A percentile compares a stretch with the other conserved stretches of the same genome.
phyloP scores from a whole-genome alignment of 1,284 basidiomycete genomes.

The Takashimella koratensis region DNA sequence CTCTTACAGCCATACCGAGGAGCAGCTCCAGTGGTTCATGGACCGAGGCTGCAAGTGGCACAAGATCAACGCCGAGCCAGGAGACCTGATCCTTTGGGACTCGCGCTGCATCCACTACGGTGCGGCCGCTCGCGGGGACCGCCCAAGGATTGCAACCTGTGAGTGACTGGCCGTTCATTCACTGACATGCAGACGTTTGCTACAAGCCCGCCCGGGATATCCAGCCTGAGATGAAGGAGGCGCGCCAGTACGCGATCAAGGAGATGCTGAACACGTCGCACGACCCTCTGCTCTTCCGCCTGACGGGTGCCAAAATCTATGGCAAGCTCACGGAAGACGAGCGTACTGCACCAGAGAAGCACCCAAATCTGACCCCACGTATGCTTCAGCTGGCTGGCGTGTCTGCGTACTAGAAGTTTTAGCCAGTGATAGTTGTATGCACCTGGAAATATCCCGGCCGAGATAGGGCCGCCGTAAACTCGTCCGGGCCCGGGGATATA shows the following conservation, averaged over 20 bases:
- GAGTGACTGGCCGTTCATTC: constrained; percentile 7
- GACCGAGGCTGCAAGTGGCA: constrained; percentile 38
- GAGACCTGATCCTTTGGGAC: constrained; percentile 41
- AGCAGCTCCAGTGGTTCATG: constrained; percentile 35
- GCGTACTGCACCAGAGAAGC: constrained; percentile 10
- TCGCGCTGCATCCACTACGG: constrained; percentile 33
- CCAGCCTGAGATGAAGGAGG: constrained; percentile 17
- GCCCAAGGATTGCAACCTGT: constrained; percentile 39
- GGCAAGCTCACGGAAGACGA: constrained; percentile 25
- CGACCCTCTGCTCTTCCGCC: constrained; percentile 35
- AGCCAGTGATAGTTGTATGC: background rate
- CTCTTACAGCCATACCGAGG: constrained; percentile 37
- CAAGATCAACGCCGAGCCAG: constrained; percentile 34
- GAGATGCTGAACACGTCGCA: constrained; percentile 30
- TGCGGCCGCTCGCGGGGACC: constrained; percentile 27
- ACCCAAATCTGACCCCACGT: background rate
- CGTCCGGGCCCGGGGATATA: no score
- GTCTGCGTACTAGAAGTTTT: background rate
- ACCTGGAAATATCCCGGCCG: no score
- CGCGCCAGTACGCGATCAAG: constrained; percentile 20
- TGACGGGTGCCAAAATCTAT: constrained; percentile 22
- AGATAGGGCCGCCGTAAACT: no score
- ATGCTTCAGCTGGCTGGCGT: background rate
- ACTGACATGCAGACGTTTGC: constrained; percentile 30
- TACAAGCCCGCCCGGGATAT: constrained; percentile 39